Conservation (phyloP, 2,329 filamentous ascomycete genomes). For the Colletotrichum lentis region DNA sequence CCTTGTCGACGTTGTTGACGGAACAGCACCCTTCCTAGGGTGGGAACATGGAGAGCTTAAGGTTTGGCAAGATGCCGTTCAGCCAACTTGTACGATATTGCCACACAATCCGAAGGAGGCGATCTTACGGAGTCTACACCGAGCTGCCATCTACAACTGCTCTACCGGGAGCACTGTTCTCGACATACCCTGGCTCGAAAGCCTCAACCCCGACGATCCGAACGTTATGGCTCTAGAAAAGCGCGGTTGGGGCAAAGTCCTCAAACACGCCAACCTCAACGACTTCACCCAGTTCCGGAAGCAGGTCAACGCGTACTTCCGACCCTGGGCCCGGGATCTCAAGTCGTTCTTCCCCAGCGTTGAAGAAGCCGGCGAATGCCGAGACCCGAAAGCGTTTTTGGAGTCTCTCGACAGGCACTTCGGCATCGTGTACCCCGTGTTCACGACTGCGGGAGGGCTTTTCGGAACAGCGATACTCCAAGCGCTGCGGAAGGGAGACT, state of each 20-base stretch:
- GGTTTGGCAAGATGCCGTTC: slow-evolving; percentile 1
- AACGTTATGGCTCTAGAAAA: slow-evolving; percentile 6
- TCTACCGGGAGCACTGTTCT: slow-evolving; percentile 10
- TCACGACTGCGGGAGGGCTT: slow-evolving; percentile 14
- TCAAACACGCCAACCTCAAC: slow-evolving; percentile 27
- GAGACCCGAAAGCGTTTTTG: slow-evolving; percentile 3
- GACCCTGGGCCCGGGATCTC: slow-evolving; percentile 11
- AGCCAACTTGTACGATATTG: background rate
- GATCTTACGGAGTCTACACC: slow-evolving; percentile 14
- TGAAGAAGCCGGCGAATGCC: slow-evolving; percentile 9
- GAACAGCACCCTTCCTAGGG: slow-evolving; percentile 19
- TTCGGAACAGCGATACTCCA: slow-evolving; percentile 22
- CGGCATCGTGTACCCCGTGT: slow-evolving; percentile 25
- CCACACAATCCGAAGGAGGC: slow-evolving; percentile 10
- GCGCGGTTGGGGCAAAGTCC: slow-evolving; percentile 20
- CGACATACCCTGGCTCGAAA: slow-evolving; percentile 29
- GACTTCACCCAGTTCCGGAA: slow-evolving; percentile 22
- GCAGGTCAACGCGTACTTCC: slow-evolving; percentile 12
- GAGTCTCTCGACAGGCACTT: slow-evolving; percentile 28
- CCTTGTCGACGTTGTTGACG: slow-evolving; percentile 18
- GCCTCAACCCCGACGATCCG: slow-evolving; percentile 6
- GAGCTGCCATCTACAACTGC: slow-evolving; percentile 16
- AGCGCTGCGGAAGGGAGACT: slow-evolving; percentile 20
- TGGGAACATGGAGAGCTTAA: slow-evolving; percentile 18
- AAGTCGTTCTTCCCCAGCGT: slow-evolving; percentile 7